Conservation (phyloP, 345 rosid genomes). For the Mangifera indica region DNA sequence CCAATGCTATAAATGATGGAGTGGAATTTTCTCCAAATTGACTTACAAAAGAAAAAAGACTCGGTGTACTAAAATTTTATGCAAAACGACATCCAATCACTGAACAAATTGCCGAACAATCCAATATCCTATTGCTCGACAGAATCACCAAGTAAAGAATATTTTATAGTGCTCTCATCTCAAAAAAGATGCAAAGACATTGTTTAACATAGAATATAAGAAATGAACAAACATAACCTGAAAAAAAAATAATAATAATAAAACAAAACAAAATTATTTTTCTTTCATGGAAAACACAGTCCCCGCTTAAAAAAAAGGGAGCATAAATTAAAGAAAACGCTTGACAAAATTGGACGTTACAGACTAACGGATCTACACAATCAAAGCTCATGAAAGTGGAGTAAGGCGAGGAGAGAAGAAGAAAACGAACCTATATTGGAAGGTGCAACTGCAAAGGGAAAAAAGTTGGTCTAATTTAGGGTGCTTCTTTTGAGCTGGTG, state of each 20-base stretch:
- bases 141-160: conserved; percentile 6
- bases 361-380: conserved; percentile 39
- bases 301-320: conserved; percentile 1
- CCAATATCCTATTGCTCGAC: background rate
- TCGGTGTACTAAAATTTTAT: conserved; percentile 2
- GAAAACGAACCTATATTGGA: conserved; percentile 23
- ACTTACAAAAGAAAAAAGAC: background rate
- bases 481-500: background rate
- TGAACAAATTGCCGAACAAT: background rate
- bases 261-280: background rate
- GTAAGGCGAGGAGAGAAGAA: background rate
- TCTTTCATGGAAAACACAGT: background rate
- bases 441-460: background rate
- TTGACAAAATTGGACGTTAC: conserved; percentile 9
- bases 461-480: background rate
- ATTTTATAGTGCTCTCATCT: background rate
- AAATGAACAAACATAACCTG: background rate
- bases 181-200: conserved; percentile 1
- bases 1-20: background rate
- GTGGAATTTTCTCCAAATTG: background rate
- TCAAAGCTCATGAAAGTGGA: conserved; percentile 18
- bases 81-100: conserved; percentile 2
- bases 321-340: background rate
- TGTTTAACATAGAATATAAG: background rate
- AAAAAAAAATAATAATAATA: background rate